Percentiles rank a stretch among this genome's conserved stretches.
These are phyloP conservation scores for Aspergillus hiratsukae DNA, from an alignment of 2,329 filamentous ascomycete species.

Conservation along the genomic window DNA sequence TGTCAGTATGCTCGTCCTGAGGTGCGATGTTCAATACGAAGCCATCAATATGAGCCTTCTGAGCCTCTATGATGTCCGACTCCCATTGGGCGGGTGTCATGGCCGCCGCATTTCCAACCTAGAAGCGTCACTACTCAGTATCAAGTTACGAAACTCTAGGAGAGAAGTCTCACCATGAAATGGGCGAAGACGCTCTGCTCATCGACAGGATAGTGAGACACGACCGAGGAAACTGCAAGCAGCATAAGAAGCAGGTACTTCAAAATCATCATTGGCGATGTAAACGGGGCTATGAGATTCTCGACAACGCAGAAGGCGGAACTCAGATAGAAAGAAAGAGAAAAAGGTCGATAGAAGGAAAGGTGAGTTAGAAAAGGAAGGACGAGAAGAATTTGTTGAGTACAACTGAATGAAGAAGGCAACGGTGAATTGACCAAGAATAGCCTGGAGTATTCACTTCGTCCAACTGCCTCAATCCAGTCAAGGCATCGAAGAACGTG, in stretches of 20 bases:
- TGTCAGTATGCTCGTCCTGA: constrained; percentile 27
- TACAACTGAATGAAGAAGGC: background rate
- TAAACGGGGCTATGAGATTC: background rate
- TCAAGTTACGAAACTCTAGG: background rate
- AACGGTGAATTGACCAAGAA: background rate
- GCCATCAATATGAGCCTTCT: constrained; percentile 28
- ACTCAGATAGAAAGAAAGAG: background rate
- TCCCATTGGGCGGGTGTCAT: constrained; percentile 23
- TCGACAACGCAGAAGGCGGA: too few species aligned
- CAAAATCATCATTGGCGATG: constrained; percentile 9
- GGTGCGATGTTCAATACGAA: constrained; percentile 31
- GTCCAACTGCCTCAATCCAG: background rate
- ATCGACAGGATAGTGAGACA: constrained; percentile 8
- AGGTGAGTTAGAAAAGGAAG: background rate
- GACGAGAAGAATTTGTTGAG: background rate
- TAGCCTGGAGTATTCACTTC: background rate
- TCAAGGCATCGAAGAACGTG: background rate
- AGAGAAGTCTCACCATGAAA: constrained; percentile 26
- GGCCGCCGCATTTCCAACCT: constrained; percentile 25
- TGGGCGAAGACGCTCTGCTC: constrained; percentile 31
- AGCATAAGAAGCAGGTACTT: constrained; percentile 13
- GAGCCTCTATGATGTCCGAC: constrained; percentile 23
- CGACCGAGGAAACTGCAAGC: constrained; percentile 2
- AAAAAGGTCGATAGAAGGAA: background rate
- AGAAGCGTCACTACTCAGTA: background rate